Conservation (phyloP, 176 grass and related monocot species). For the Thalia dealbata region DNA sequence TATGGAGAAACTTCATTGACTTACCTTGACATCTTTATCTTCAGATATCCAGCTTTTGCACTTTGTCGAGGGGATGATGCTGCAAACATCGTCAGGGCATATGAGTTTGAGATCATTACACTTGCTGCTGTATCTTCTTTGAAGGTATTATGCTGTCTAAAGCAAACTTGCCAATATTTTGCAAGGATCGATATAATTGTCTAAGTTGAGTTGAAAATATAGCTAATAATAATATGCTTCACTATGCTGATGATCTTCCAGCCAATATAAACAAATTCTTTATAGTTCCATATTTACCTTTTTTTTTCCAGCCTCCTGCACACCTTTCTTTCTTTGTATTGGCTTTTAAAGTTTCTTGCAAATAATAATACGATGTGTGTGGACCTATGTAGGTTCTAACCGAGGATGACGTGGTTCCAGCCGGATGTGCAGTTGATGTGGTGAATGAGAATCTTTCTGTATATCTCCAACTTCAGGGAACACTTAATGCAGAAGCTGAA, state of each 20-base stretch:
- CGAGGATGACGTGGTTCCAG: slow-evolving; percentile 41
- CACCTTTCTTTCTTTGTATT: not conserved
- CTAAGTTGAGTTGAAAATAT: not conserved
- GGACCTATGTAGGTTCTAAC: slow-evolving; percentile 32
- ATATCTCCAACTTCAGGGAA: slow-evolving; percentile 83
- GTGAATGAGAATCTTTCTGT: slow-evolving; percentile 69
- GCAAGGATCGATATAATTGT: not conserved
- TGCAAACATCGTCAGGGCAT: slow-evolving; percentile 36
- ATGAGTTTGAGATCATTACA: slow-evolving; percentile 43
- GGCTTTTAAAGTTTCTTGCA: not conserved
- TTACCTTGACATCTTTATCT: slow-evolving; percentile 6
- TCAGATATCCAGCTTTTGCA: slow-evolving; percentile 40
- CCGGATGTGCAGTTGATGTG: slow-evolving; percentile 64
- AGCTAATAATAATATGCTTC: too few species aligned
- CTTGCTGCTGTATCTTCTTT: slow-evolving; percentile 57
- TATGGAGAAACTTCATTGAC: not conserved
- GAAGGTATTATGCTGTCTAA: slow-evolving; percentile 28
- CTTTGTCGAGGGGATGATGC: slow-evolving; percentile 43
- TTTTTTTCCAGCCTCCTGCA: not conserved
- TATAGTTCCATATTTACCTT: too few species aligned
- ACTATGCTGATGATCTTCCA: too few species aligned
- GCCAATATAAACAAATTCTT: too few species aligned
- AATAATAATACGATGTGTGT: not conserved
- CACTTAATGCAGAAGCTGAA: slow-evolving; percentile 66
- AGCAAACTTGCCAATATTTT: not conserved